Percentiles rank a stretch among this genome's conserved stretches.
Conservation (phyloP, 345 rosid genomes). For the Eucalyptus shirleyi region DNA sequence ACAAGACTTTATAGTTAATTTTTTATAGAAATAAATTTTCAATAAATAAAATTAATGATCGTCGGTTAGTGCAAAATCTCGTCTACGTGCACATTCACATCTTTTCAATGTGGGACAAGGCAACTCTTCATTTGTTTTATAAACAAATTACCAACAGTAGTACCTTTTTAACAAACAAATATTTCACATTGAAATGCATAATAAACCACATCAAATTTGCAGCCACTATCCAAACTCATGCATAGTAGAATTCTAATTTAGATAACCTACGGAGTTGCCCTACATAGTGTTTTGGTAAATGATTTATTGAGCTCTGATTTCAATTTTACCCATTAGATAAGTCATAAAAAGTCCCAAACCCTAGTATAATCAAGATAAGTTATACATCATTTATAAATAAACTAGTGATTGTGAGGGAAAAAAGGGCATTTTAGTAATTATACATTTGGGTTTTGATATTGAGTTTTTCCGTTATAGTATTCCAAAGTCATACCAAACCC, state of each 20-base stretch:
- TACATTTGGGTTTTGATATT: background rate
- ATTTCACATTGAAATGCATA: background rate
- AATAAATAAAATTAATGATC: too few relatives aligned
- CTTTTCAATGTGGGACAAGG: too few relatives aligned
- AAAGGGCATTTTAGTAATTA: background rate
- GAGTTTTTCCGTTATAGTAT: too few relatives aligned
- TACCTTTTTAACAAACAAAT: background rate
- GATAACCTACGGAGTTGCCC: background rate
- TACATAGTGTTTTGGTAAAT: background rate
- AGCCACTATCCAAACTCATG: background rate
- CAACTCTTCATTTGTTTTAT: too few relatives aligned
- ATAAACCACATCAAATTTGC: background rate
- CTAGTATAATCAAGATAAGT: too few relatives aligned
- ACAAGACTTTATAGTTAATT: too few relatives aligned
- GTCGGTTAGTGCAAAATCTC: fast-evolving
- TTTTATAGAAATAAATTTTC: too few relatives aligned
- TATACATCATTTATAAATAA: too few relatives aligned
- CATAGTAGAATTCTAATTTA: background rate
- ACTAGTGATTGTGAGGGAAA: background rate
- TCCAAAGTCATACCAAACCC: background rate
- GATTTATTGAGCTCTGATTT: background rate
- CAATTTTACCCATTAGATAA: background rate
- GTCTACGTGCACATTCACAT: fast-evolving
- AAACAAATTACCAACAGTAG: too few relatives aligned
- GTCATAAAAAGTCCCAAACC: too few relatives aligned